Evolutionary conservation across 768 basidiomycete species (phyloP).

Genomic region (Antrodiella citrinella): DNA sequence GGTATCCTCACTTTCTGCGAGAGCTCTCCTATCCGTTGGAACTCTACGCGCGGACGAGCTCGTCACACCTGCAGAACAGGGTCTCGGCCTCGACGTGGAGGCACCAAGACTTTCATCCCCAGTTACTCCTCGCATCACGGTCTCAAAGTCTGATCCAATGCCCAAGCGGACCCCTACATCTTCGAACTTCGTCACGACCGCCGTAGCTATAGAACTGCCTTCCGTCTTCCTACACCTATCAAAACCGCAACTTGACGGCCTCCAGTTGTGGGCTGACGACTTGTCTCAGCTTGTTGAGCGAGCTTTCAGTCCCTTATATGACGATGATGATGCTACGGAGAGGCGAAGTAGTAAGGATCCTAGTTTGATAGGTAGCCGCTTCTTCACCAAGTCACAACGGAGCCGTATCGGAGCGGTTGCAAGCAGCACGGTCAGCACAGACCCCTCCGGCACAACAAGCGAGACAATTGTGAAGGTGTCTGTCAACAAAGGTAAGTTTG

Average conservation of each 20-base stretch:
- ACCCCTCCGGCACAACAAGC: constrained; percentile 14
- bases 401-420: constrained; percentile 36
- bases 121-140: not conserved
- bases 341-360: constrained; percentile 40
- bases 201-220: constrained; percentile 39
- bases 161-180: not conserved
- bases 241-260: constrained; percentile 61
- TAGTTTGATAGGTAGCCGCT: constrained; percentile 74
- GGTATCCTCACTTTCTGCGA: constrained; percentile 21
- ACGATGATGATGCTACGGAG: constrained; percentile 13
- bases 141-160: not conserved
- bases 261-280: constrained; percentile 90
- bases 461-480: constrained; percentile 44
- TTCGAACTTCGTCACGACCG: constrained; percentile 10
- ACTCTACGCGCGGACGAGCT: constrained; percentile 18
- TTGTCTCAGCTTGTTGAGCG: constrained; percentile 61
- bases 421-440: constrained; percentile 19
- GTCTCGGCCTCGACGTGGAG: not conserved
- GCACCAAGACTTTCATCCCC: too few relatives aligned
- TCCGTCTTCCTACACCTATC: constrained; percentile 52
- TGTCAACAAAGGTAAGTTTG: constrained; percentile 30
- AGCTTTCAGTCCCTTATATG: constrained; percentile 16
- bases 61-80: not conserved
- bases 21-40: constrained; percentile 44
- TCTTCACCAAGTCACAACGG: constrained; percentile 41